Percentiles rank a stretch among this genome's conserved stretches.
phyloP scores from a whole-genome alignment of 345 rosid genomes.

The Nephelium lappaceum region DNA sequence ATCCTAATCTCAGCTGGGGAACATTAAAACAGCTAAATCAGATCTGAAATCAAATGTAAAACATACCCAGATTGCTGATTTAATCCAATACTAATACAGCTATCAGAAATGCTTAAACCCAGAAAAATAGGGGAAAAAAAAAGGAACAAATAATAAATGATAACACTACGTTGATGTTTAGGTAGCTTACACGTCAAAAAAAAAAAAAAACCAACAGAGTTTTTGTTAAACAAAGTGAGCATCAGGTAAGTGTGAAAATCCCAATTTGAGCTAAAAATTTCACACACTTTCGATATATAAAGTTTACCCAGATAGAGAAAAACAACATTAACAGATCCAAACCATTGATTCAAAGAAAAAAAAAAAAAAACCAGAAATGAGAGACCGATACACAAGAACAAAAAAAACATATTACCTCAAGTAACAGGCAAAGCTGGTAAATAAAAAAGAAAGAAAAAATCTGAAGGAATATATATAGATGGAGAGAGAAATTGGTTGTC shows the following conservation, averaged over 20 bases:
- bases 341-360: background rate
- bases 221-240: background rate
- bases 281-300: background rate
- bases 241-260: background rate
- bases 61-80: background rate
- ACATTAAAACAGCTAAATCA: background rate
- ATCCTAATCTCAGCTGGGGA: background rate
- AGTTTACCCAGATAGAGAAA: background rate
- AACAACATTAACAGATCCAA: background rate
- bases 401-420: constrained; percentile 12
- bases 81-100: background rate
- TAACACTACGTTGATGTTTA: background rate
- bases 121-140: background rate
- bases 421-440: background rate
- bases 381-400: too few species aligned
- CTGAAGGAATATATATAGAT: background rate
- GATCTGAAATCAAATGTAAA: constrained; percentile 13
- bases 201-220: background rate
- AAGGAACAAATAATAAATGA: too few species aligned
- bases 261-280: background rate
- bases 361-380: background rate
- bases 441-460: background rate
- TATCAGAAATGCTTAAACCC: background rate
- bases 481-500: background rate
- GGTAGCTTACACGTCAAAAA: background rate